phyloP scores from a whole-genome alignment of 352 stramenopile species.

The Phytophthora constricta region DNA sequence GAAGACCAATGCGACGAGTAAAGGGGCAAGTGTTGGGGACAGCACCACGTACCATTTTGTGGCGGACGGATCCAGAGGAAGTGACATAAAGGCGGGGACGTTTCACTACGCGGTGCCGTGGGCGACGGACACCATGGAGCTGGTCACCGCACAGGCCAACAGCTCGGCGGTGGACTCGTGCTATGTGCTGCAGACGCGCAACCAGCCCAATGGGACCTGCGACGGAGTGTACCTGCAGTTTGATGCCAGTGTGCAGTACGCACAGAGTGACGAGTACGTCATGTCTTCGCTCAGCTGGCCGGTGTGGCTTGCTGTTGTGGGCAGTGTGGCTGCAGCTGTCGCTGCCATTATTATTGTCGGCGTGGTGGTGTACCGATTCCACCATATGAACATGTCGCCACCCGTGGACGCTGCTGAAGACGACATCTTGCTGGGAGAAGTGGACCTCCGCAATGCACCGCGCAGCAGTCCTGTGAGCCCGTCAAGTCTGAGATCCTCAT shows the following conservation, averaged over 20 bases:
- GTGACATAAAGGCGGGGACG: slow-evolving; percentile 66
- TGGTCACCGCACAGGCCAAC: slow-evolving; percentile 39
- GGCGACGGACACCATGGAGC: slow-evolving; percentile 18
- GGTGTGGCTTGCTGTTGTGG: slow-evolving; percentile 61
- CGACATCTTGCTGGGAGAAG: slow-evolving; percentile 43
- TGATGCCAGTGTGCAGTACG: slow-evolving; percentile 63
- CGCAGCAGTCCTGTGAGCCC: slow-evolving; percentile 8
- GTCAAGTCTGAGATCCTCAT: slow-evolving; percentile 25
- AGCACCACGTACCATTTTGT: slow-evolving; percentile 69
- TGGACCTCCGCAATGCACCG: slow-evolving; percentile 25
- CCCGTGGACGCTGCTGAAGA: slow-evolving; percentile 32
- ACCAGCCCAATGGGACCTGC: slow-evolving; percentile 63
- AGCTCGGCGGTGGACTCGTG: slow-evolving; percentile 58
- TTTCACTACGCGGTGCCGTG: slow-evolving; percentile 67
- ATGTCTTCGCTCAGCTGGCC: slow-evolving; percentile 61
- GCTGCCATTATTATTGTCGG: slow-evolving; percentile 51
- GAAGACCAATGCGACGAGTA: slow-evolving; percentile 52
- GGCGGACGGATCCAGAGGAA: slow-evolving; percentile 69
- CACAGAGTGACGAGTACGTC: slow-evolving; percentile 62
- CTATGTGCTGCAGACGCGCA: slow-evolving; percentile 78
- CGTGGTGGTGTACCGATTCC: slow-evolving; percentile 57
- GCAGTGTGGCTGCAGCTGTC: slow-evolving; percentile 60
- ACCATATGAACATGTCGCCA: slow-evolving; percentile 32
- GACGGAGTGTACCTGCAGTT: slow-evolving; percentile 75
- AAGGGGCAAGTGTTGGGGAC: slow-evolving; percentile 14